Base-by-base conservation (phyloP, 1,284 basidiomycete species). In the Naganishia cerealis region DNA sequence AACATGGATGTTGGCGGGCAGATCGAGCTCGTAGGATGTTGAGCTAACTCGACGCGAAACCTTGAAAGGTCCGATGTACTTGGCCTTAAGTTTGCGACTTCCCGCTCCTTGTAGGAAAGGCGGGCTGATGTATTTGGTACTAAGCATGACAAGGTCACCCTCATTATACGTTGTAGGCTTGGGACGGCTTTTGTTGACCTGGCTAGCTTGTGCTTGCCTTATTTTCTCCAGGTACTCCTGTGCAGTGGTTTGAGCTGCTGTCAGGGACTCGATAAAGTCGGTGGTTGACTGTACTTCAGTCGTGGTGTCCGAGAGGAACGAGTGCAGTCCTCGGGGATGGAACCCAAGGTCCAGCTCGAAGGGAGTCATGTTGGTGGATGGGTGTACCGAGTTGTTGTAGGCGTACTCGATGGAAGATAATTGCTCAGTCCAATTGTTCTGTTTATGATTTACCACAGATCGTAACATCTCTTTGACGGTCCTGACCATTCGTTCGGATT, bases 341-440 rank as follows among this genome's bases (percentile, higher is more conserved):
- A 40, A 65, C 1, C 63, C 63, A 5, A 65, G 29, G 63, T 65
- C 63, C 2, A 68, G 29, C 33, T 68, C 67, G 66, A 70, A 73
- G 7, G 71, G 72, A 13, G 72, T 62, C 7, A 65, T 38, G 2
- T 57, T 55, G 12, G 76, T 81, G 0, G 77, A 71, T 0, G 70
- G 15, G 24, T 79, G 75, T 0, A 71, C 33, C 0, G 71, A 69
- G 70, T 82, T 83, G 72, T 85, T 85, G 73, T 82, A 84, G 0
- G 76, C 73, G 67, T 85, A 85, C 72, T 85, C 81, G 0, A 82
- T 81, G 6, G 83, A 65, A 0, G 81, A 77, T 0, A 85, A 75
- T n/a, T 79, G 80, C 12, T 80, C 18, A 0, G 75, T 67, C 85
- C 84, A 86, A 12, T 84, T 80, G 38, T 75, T 73, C 67, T 86